Conservation (phyloP, 2,329 filamentous ascomycete genomes). For the Phaeoacremonium minimum region DNA sequence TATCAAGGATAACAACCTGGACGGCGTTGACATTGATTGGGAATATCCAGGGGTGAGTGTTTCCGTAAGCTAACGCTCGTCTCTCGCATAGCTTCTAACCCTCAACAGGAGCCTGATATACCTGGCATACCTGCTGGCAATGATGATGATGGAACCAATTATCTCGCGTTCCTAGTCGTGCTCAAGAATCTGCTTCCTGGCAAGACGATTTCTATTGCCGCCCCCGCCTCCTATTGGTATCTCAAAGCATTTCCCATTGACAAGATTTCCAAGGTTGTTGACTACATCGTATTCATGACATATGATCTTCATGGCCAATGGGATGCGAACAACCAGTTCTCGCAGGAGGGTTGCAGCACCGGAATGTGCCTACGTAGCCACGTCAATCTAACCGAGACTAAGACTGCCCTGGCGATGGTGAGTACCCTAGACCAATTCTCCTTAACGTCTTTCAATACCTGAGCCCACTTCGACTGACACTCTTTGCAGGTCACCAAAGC, state of each 20-base stretch:
- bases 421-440: too few species aligned
- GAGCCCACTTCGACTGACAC: conserved; percentile 11
- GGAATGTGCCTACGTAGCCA: conserved; percentile 14
- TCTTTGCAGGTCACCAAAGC: conserved; percentile 1
- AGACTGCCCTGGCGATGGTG: conserved; percentile 5
- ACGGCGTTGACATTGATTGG: conserved; percentile 22
- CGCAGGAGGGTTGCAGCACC: conserved; percentile 3
- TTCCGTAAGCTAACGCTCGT: too few species aligned
- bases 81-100: neutral
- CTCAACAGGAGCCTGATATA: conserved; percentile 23
- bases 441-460: too few species aligned
- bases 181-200: conserved; percentile 17
- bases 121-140: conserved; percentile 24
- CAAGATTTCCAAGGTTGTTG: conserved; percentile 8
- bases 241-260: conserved; percentile 15
- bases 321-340: conserved; percentile 13
- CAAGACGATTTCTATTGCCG: conserved; percentile 15
- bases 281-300: conserved; percentile 13
- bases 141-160: conserved; percentile 23
- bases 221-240: conserved; percentile 22
- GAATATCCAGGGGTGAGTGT: conserved; percentile 9
- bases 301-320: conserved; percentile 14
- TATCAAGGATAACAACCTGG: conserved; percentile 22
- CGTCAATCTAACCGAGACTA: conserved; percentile 20
- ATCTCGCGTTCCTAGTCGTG: conserved; percentile 23